A percentile compares a stretch with the other conserved stretches of the same genome.
Evolutionary conservation across 441 rosid genomes (phyloP).

Genomic region (Geranium incanum): DNA sequence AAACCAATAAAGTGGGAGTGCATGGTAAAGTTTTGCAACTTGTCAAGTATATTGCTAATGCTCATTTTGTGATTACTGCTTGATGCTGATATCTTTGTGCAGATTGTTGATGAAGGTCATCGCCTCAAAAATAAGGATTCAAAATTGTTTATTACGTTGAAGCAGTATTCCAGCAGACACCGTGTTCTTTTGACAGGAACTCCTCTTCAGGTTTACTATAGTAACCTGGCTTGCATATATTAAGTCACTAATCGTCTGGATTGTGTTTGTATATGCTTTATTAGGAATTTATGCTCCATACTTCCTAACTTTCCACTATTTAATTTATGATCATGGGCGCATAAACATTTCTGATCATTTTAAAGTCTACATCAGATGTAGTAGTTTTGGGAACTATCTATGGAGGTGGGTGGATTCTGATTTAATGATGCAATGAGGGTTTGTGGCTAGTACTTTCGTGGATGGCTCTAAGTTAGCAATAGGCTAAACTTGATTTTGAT

Average conservation of each 20-base stretch:
- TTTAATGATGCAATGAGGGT: slow-evolving; percentile 1
- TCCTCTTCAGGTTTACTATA: slow-evolving; percentile 79
- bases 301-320: neutral
- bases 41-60: slow-evolving; percentile 14
- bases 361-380: neutral
- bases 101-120: slow-evolving; percentile 99
- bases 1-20: slow-evolving; percentile 95
- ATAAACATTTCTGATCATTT: neutral
- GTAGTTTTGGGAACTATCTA: neutral
- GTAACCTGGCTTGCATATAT: neutral
- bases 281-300: neutral
- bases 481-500: neutral
- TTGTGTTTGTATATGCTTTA: neutral
- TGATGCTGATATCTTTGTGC: slow-evolving; percentile 29
- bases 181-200: slow-evolving; percentile 98
- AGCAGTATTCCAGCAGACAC: slow-evolving; percentile 78
- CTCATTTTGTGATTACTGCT: slow-evolving; percentile 18
- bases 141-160: slow-evolving; percentile 74
- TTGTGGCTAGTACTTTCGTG: neutral
- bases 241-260: slow-evolving; percentile 3
- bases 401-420: slow-evolving; percentile 10
- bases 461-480: neutral
- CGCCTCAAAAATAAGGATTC: slow-evolving; percentile 97
- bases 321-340: neutral
- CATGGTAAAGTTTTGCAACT: slow-evolving; percentile 59